Evolutionary conservation across 352 stramenopile species (phyloP), one percentile per base, ranked within the genome.

Genomic region (Phytophthora tentaculata): DNA sequence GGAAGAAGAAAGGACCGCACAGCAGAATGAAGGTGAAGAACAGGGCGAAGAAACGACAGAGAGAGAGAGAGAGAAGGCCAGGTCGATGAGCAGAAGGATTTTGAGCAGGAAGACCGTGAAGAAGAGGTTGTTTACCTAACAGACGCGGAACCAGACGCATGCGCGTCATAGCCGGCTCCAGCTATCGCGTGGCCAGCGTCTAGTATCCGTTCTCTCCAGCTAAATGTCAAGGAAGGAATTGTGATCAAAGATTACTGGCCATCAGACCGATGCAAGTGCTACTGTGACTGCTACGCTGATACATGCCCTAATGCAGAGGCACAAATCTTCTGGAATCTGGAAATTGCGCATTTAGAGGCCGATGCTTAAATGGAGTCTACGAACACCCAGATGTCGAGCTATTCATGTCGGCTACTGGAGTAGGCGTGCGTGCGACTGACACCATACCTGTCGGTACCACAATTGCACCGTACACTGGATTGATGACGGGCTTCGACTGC

Each of bases 401-500:
- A 45, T 45, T n/a, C 17, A 22, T 9, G 39, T 45, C 39, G 7
- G 39, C 14, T 20, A 45, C 13, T 6, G 58, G 49, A 35, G 22
- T 54, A 35, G 58, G 48, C n/a, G 58, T 66, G 2, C 3, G 23
- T 12, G 26, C 49, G 0, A 66, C 37, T 14, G 35, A 24, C 10
- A 48, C n/a, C 1, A 45, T 66, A 7, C 19, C 6, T 6, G 24
- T 39, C 6, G 58, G 48, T 6, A 5, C 39, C 2, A 56, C 20
- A 5, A 23, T 67, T 16, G 49, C 29, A 6, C 29, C 39, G 5
- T 67, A 67, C 29, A 60, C 32, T 3, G 24, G 26, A 12, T 22
- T 48, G 14, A 16, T 58, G 20, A 48, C 51, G 5, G 22, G 48
- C 6, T 20, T 23, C 8, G 20, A 58, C 12, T 58, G 48, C 14